Conservation (phyloP, 371 early-diverging fungal genomes). For the Mucor sp. region DNA sequence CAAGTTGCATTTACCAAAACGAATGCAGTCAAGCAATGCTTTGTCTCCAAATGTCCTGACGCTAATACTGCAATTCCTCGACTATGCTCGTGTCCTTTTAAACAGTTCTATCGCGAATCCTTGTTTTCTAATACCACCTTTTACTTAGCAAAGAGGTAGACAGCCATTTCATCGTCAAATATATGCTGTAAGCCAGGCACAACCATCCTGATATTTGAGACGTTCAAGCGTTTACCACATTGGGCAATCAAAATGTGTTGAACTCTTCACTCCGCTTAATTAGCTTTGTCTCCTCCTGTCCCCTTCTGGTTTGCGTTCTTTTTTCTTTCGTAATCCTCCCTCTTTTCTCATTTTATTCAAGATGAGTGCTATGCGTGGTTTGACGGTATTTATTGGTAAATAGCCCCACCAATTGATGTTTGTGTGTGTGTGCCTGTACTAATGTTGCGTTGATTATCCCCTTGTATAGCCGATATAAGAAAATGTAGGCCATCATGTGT, state of each 20-base stretch:
- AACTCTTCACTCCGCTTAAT: constrained; percentile 8
- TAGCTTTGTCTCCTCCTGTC: neutral
- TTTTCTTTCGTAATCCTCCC: neutral
- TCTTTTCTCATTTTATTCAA: neutral
- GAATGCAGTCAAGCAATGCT: neutral
- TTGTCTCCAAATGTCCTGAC: neutral
- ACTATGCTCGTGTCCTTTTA: no score
- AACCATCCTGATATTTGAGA: neutral
- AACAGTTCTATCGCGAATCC: no score
- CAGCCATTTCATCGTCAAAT: no score
- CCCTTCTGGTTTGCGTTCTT: neutral
- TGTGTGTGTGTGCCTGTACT: constrained; percentile 41
- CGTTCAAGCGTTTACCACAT: neutral
- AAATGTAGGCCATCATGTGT: constrained; percentile 59
- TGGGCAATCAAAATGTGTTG: neutral
- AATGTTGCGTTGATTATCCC: neutral
- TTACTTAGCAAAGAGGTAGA: neutral
- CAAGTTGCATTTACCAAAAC: neutral
- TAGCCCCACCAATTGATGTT: neutral
- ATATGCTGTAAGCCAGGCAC: no score
- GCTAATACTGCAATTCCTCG: neutral
- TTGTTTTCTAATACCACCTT: neutral
- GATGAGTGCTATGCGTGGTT: constrained; percentile 31
- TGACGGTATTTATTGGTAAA: constrained; percentile 31
- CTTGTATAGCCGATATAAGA: constrained; percentile 82